Evolutionary conservation across 2,329 filamentous ascomycete species (phyloP).

Genomic region (Botryotinia convoluta): DNA sequence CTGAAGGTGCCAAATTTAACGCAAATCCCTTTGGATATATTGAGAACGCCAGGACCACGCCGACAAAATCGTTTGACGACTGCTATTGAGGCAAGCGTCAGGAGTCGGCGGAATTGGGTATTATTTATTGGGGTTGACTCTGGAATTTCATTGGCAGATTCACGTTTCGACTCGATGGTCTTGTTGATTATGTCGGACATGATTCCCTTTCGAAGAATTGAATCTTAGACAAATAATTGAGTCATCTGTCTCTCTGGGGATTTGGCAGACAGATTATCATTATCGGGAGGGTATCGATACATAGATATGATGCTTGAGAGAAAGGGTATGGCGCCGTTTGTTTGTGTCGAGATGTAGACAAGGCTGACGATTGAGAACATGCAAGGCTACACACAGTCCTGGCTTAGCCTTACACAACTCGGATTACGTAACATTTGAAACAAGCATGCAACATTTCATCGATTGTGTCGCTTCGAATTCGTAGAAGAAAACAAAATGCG

Average conservation of each 20-base stretch:
- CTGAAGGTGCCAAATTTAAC: conserved; percentile 38
- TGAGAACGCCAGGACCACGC: neutral
- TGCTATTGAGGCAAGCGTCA: neutral
- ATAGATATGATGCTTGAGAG: neutral
- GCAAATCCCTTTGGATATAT: neutral
- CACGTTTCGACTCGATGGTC: neutral
- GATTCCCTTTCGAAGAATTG: neutral
- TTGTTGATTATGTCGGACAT: neutral
- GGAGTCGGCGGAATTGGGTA: neutral
- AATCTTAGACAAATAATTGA: neutral
- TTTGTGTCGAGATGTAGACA: neutral
- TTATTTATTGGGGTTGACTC: neutral
- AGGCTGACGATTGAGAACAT: neutral
- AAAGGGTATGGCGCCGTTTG: neutral
- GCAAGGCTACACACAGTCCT: neutral
- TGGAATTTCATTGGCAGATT: neutral
- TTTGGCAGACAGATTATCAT: neutral
- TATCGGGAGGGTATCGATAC: neutral
- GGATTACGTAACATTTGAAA: neutral
- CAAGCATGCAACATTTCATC: neutral
- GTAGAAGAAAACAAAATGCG: neutral
- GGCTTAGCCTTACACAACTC: neutral
- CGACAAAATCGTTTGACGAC: neutral
- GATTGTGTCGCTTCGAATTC: no score
- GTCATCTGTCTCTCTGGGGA: neutral